phyloP scores from a whole-genome alignment of 805 yeast genomes.

The Saccharomycopsis sp. region DNA sequence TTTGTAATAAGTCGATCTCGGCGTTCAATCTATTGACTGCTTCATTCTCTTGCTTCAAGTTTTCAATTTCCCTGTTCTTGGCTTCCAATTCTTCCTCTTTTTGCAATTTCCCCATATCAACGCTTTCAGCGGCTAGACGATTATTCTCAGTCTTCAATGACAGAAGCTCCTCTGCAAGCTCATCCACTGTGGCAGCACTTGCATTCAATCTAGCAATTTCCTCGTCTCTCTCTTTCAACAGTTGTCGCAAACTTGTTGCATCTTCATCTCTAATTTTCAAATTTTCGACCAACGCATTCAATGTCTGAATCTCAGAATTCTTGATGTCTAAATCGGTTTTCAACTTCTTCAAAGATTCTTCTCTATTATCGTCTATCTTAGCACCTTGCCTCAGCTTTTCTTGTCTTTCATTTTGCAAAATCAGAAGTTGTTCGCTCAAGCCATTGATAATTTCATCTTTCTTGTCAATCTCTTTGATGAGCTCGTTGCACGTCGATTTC shows the following conservation, averaged over 20 bases:
- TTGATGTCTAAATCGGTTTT: constrained; percentile 1
- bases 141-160: constrained; percentile 1
- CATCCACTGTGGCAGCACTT: neutral
- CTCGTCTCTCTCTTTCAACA: constrained; percentile 2
- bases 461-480: constrained; percentile 8
- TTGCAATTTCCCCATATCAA: constrained; percentile 1
- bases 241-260: neutral
- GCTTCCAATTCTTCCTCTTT: constrained; percentile 2
- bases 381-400: too few relatives aligned
- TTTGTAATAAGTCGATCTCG: constrained; percentile 1
- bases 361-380: neutral
- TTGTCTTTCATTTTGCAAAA: constrained; percentile 11
- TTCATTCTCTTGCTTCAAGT: constrained; percentile 7
- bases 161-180: constrained; percentile 2
- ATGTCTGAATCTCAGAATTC: constrained; percentile 6
- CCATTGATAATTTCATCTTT: constrained; percentile 11
- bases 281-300: constrained; percentile 6
- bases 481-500: neutral
- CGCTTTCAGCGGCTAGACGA: neutral
- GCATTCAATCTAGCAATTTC: constrained; percentile 2
- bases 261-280: neutral
- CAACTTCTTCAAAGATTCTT: constrained; percentile 2
- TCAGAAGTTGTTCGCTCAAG: constrained; percentile 8
- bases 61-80: constrained; percentile 7
- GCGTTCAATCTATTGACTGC: constrained; percentile 10